A percentile compares a stretch with the other conserved stretches of the same genome.
phyloP scores from a whole-genome alignment of 139 green algal genomes.

The Asterochloris sp. region DNA sequence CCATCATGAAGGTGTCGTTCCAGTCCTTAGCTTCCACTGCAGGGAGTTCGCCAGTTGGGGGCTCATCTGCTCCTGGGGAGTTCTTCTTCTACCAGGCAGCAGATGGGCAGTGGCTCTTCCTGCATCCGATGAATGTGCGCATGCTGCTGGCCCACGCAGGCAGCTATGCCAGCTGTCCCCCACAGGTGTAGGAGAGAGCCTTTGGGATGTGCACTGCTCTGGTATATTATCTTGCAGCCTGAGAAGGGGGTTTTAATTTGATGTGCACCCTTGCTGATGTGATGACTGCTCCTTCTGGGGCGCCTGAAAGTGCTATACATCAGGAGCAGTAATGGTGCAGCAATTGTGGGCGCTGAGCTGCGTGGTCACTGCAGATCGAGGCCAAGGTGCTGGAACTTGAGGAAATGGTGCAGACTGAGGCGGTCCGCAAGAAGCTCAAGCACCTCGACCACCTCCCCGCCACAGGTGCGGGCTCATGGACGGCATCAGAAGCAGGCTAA shows the following conservation, averaged over 20 bases:
- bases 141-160: constrained; percentile 49
- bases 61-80: constrained; percentile 1
- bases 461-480: constrained; percentile 15
- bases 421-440: constrained; percentile 47
- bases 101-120: constrained; percentile 77
- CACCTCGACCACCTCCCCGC: constrained; percentile 69
- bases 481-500: too few relatives aligned
- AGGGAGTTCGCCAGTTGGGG: background rate
- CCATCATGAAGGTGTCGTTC: background rate
- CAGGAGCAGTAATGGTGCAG: too few relatives aligned
- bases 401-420: constrained; percentile 49
- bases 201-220: too few relatives aligned
- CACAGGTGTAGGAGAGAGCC: background rate
- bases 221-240: too few relatives aligned
- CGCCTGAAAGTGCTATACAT: too few relatives aligned
- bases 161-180: constrained; percentile 41
- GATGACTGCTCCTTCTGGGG: too few relatives aligned
- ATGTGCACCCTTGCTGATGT: too few relatives aligned
- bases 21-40: background rate
- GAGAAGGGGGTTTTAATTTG: too few relatives aligned
- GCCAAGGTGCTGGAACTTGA: constrained; percentile 69
- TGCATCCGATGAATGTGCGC: constrained; percentile 69
- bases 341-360: background rate
- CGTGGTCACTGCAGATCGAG: background rate
- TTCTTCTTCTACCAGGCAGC: constrained; percentile 52